Evolutionary conservation across 371 early-diverging fungal genomes (phyloP).

Genomic region (Conidiobolus incongruus): DNA sequence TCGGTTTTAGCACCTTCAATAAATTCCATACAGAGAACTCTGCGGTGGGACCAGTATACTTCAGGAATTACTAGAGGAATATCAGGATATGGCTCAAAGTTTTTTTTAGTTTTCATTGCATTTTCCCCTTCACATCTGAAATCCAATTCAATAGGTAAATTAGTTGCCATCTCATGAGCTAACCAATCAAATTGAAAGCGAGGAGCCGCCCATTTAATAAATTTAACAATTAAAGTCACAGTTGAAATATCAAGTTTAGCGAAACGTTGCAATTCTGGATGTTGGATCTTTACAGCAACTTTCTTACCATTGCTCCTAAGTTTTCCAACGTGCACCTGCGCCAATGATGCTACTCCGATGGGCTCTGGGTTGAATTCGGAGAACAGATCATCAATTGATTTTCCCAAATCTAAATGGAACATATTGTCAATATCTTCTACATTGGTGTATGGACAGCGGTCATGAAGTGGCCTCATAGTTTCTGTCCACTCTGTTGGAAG

Average conservation of each 20-base stretch:
- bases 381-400: slow-evolving; percentile 31
- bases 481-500: slow-evolving; percentile 73
- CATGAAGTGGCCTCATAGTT: slow-evolving; percentile 68
- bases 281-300: slow-evolving; percentile 86
- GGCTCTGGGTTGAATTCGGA: slow-evolving; percentile 45
- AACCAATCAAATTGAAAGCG: slow-evolving; percentile 83
- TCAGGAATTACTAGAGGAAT: slow-evolving; percentile 15
- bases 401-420: slow-evolving; percentile 43
- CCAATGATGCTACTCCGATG: slow-evolving; percentile 64
- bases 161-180: slow-evolving; percentile 62
- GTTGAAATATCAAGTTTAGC: slow-evolving; percentile 60
- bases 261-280: slow-evolving; percentile 49
- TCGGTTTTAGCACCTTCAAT: slow-evolving; percentile 54
- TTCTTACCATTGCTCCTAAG: slow-evolving; percentile 21
- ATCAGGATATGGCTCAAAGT: slow-evolving; percentile 24
- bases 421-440: slow-evolving; percentile 37
- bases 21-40: slow-evolving; percentile 27
- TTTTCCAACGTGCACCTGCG: slow-evolving; percentile 59
- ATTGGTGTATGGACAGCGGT: slow-evolving; percentile 52
- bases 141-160: slow-evolving; percentile 69
- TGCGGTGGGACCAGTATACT: slow-evolving; percentile 16
- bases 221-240: slow-evolving; percentile 28
- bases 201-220: slow-evolving; percentile 47
- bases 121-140: slow-evolving; percentile 60
- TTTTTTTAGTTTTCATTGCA: slow-evolving; percentile 25